These are phyloP conservation scores for Panicum virgatum DNA, from an alignment of 202 grass and related monocot species.

Conservation along the genomic window DNA sequence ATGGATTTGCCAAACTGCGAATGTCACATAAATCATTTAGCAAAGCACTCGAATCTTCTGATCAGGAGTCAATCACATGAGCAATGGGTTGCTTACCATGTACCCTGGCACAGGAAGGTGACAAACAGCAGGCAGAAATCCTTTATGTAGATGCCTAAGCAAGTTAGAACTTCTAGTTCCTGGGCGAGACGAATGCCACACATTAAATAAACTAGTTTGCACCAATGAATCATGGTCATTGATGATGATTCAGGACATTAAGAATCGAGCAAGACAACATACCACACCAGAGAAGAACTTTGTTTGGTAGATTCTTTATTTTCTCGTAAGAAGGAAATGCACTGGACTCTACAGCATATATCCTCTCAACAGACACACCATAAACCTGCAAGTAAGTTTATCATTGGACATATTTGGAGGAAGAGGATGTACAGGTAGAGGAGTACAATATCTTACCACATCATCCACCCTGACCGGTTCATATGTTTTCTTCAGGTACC, in stretches of 20 bases:
- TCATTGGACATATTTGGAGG: background rate
- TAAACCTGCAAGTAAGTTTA: conserved; percentile 56
- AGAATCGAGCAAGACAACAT: conserved; percentile 1
- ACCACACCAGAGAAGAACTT: conserved; percentile 93
- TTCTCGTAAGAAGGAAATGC: conserved; percentile 60
- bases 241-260: background rate
- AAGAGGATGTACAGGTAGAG: background rate
- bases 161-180: conserved; percentile 84
- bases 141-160: conserved; percentile 67
- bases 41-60: background rate
- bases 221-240: background rate
- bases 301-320: conserved; percentile 71
- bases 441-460: conserved; percentile 45
- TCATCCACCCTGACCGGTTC: conserved; percentile 67
- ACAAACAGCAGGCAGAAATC: conserved; percentile 64
- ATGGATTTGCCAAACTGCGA: conserved; percentile 74
- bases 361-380: conserved; percentile 52
- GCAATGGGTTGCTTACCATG: conserved; percentile 53
- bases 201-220: background rate
- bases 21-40: background rate
- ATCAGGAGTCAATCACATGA: background rate
- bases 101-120: conserved; percentile 76
- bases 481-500: conserved; percentile 82
- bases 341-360: conserved; percentile 67
- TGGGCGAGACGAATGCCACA: background rate